Evolutionary conservation across 441 rosid species (phyloP).

Genomic region (Rhodomyrtus psidioides): DNA sequence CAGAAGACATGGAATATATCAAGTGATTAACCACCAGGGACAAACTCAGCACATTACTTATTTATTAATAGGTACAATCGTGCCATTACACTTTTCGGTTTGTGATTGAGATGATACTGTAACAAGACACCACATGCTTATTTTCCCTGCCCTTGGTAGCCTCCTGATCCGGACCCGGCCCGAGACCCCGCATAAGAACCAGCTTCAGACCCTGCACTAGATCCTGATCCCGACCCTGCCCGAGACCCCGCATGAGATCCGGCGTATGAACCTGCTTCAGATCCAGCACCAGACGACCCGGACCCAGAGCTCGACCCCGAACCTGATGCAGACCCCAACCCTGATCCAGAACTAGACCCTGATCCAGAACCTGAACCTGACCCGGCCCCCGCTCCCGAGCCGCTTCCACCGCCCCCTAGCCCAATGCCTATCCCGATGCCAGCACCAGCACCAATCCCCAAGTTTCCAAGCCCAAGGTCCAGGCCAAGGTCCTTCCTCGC

Average conservation of each 20-base stretch:
- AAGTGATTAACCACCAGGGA: background rate
- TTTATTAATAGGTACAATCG: background rate
- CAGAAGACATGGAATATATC: background rate
- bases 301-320: constrained; percentile 15
- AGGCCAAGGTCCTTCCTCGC: constrained; percentile 57
- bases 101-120: background rate
- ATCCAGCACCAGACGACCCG: constrained; percentile 23
- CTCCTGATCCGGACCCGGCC: background rate
- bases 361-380: constrained; percentile 18
- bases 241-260: constrained; percentile 67
- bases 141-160: background rate
- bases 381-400: constrained; percentile 7
- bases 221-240: constrained; percentile 48
- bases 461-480: constrained; percentile 31
- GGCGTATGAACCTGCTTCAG: constrained; percentile 59
- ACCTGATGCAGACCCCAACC: constrained; percentile 17
- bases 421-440: constrained; percentile 37
- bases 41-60: background rate
- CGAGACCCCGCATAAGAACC: background rate
- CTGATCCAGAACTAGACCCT: constrained; percentile 17
- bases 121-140: background rate
- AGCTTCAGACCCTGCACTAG: background rate
- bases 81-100: background rate
- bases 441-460: constrained; percentile 26
- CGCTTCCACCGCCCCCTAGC: constrained; percentile 46